These are phyloP conservation scores for Rhizophagus prolifer DNA, from an alignment of 192 early-diverging fungal species.

Conservation along the genomic window DNA sequence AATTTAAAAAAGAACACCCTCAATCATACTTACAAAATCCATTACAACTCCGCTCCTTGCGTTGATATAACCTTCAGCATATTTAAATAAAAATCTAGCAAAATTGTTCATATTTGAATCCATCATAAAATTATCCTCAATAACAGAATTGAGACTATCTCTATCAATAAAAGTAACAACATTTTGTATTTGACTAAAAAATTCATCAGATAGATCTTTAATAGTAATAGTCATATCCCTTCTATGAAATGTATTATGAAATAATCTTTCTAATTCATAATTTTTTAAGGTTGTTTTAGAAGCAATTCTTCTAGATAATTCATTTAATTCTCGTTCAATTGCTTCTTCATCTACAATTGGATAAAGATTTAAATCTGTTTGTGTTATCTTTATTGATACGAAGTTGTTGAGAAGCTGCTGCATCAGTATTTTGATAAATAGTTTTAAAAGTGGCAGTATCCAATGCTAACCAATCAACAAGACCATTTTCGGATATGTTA, in stretches of 20 bases:
- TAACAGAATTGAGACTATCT: background rate
- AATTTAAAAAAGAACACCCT: too few species aligned
- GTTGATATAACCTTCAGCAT: background rate
- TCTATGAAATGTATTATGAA: constrained; percentile 4
- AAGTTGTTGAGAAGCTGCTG: background rate
- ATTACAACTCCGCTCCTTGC: background rate
- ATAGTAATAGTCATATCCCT: background rate
- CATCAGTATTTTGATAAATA: background rate
- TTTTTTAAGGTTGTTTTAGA: background rate
- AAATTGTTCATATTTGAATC: background rate
- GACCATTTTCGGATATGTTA: background rate
- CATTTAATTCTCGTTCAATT: background rate
- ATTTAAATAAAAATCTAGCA: background rate
- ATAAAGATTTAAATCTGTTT: background rate
- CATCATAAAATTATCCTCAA: background rate
- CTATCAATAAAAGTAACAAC: background rate
- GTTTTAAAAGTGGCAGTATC: background rate
- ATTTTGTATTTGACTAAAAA: background rate
- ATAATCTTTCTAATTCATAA: background rate
- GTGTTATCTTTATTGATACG: background rate
- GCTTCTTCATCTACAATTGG: background rate
- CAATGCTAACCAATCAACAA: background rate
- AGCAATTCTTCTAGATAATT: background rate
- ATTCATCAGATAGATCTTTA: background rate
- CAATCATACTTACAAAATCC: background rate